Base-by-base conservation (phyloP, 169 alveolate genomes). In the Plasmodium adleri region DNA sequence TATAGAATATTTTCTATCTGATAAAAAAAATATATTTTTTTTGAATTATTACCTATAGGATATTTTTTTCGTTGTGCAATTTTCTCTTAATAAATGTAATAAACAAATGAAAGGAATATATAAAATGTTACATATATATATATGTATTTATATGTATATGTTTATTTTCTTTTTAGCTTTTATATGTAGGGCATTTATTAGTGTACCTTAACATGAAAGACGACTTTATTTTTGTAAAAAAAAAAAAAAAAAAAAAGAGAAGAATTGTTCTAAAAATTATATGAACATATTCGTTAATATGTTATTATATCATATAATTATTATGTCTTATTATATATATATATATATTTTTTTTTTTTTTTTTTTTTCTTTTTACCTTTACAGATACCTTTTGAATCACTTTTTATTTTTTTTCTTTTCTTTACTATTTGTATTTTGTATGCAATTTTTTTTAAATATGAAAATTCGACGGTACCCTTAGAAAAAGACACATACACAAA, bases 391-490 rank as follows among this genome's bases (percentile, higher is more conserved):
- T 7, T 20, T 1, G 73, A 62, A 20, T 62, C 88, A 8, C 13
- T 43, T 12, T 47, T 75, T 2, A 75, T 75, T 62, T 75, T 75
- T 54, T 62, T 75, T 56, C 43, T 63, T 15, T 62, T 60, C 10
- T 64, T 75, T 47, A 5, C 22, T 52, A 4, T 43, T 26, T 75
- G 60, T 71, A 17, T 75, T 17, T 75, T 60, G 56, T 75, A 75
- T 24, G 74, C 56, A 26, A 10, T 28, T 58, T 45, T 75, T 50
- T 75, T 75, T 68, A 28, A 75, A 28, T 75, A 75, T 26, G 67
- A 75, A 24, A 75, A 75, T 47, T 75, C 68, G 9, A 47, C 45
- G 88, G 88, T 75, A n/a, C n/a, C n/a, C n/a, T n/a, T 54, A 62
- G 39, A 66, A 54, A 13, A 15, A 26, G 20, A 64, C 26, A 64